Base-by-base conservation (phyloP, 106 monocot species). In the Acorus gramineus region DNA sequence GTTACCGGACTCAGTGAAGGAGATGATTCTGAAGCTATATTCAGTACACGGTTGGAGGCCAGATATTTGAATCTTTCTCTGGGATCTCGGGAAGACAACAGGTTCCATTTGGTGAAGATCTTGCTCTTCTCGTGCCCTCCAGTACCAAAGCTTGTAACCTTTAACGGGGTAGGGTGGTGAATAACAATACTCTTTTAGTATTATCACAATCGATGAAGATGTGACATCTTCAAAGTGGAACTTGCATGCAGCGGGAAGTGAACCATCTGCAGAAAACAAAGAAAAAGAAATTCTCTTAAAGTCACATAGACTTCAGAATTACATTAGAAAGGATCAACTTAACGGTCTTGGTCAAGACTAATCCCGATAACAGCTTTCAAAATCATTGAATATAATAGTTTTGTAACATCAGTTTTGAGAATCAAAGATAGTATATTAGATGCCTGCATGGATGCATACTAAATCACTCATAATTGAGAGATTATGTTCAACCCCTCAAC, bases 41-140 rank as follows among this genome's bases (percentile, higher is more conserved):
- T 96, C 91, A 4, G 96, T 87, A 70, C 96, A 96, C 11, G 96
- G 96, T 48, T 79, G 84, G 63, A 96, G 87, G 53, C 88, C 85
- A 49, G 82, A 76, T 10, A 96, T 74, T 11, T 85, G 66, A 70
- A 96, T 85, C 72, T 85, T 82, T 68, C 80, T 82, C 56, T 85
- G 78, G 62, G 76, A 56, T 76, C 68, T 87, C 12, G 85, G 67
- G 60, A 96, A 77, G 42, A 85, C 68, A 53, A 78, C 81, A 55
- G 96, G 91, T 46, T 85, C 80, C 63, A 73, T 76, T 47, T 67
- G 55, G 11, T 54, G 72, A 28, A 28, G 28, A 28, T 28, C 28
- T 63, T 64, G 67, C 56, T 69, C 60, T 58, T 91, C 87, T 64
- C 87, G 73, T 68, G 76, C 81, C 72, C 83, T 80, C 62, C 75